These are phyloP conservation scores for Alternaria alternata DNA, from an alignment of 2,329 filamentous ascomycete genomes.

Conservation along the genomic window DNA sequence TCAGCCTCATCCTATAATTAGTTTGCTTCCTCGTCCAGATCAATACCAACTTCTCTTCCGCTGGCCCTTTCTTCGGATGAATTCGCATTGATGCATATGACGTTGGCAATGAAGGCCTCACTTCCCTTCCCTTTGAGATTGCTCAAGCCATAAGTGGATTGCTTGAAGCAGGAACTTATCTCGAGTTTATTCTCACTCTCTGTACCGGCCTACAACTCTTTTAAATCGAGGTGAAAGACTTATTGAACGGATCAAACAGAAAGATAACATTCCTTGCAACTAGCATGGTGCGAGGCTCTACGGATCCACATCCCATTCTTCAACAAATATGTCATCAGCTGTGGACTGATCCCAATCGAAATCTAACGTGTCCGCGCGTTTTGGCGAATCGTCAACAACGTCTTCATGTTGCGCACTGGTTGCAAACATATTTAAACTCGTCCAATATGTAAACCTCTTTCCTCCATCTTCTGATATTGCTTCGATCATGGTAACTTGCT, in stretches of 20 bases:
- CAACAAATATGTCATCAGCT: background rate
- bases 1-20: background rate
- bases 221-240: rapidly evolving
- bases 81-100: no score
- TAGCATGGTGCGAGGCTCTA: background rate
- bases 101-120: no score
- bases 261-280: background rate
- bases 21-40: background rate
- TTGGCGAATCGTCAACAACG: background rate
- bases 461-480: background rate
- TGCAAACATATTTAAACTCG: background rate
- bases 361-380: background rate
- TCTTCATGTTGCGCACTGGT: background rate
- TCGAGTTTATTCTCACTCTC: no score
- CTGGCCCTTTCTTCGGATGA: background rate
- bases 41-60: background rate
- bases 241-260: background rate
- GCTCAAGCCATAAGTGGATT: no score
- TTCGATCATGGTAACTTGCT: background rate
- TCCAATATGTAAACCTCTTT: background rate
- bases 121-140: no score
- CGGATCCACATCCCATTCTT: background rate
- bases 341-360: background rate
- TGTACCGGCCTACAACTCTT: no score
- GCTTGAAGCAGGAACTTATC: no score